Evolutionary conservation across 805 yeast species (phyloP).

Genomic region (Wickerhamiella australiensis): DNA sequence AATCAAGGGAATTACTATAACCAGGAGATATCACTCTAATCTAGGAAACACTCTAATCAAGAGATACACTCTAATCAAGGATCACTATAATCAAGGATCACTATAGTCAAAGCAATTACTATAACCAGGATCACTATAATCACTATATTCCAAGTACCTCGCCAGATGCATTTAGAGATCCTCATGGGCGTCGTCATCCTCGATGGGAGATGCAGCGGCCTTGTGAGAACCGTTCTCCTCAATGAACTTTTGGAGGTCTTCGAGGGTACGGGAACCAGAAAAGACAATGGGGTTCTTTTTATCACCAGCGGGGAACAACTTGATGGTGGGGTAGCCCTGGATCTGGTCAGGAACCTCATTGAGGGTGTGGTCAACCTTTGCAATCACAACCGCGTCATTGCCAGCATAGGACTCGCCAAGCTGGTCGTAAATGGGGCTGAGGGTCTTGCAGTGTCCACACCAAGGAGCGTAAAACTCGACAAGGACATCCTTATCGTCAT

Average conservation of each 20-base stretch:
- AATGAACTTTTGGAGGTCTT: constrained; percentile 57
- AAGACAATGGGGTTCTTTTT: constrained; percentile 53
- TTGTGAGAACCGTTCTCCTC: constrained; percentile 52
- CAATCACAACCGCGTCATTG: constrained; percentile 55
- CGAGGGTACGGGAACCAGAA: constrained; percentile 62
- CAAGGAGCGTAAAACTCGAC: constrained; percentile 75
- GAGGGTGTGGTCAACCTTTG: constrained; percentile 77
- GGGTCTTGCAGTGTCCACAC: constrained; percentile 93
- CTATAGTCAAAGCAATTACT: no score
- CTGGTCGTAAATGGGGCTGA: constrained; percentile 81
- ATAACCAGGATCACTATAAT: no score
- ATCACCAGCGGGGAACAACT: constrained; percentile 80
- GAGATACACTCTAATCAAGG: no score
- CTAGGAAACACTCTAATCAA: no score
- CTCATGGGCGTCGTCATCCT: constrained; percentile 20
- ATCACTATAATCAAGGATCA: no score
- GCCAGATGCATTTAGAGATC: constrained; percentile 10
- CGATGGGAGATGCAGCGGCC: constrained; percentile 39
- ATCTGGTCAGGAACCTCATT: constrained; percentile 75
- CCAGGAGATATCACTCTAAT: no score
- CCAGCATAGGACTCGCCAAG: constrained; percentile 56
- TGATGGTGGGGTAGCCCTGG: constrained; percentile 84
- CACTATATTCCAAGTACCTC: no score
- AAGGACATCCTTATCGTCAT: constrained; percentile 57
- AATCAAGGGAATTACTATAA: no score